phyloP scores from a whole-genome alignment of 441 rosid genomes.

The Erysimum pusillum region DNA sequence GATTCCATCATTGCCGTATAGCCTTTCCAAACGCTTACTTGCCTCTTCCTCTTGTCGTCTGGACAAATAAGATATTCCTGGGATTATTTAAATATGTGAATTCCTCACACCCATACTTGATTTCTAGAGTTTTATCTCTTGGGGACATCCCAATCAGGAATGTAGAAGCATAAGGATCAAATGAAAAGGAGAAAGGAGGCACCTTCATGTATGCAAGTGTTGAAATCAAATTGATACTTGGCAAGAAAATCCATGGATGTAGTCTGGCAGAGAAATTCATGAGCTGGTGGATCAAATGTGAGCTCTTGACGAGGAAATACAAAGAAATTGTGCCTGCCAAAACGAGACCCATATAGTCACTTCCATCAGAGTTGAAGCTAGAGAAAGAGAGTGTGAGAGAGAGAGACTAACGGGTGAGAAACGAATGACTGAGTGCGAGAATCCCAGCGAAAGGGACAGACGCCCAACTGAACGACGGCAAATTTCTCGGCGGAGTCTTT shows the following conservation, averaged over 20 bases:
- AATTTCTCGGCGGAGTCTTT: constrained; percentile 95
- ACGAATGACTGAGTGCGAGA: constrained; percentile 64
- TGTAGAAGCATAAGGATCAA: background rate
- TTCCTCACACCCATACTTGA: constrained; percentile 43
- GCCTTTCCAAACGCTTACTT: constrained; percentile 50
- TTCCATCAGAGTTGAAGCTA: background rate
- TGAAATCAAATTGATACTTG: constrained; percentile 88
- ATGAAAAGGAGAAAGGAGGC: constrained; percentile 13
- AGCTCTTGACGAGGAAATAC: constrained; percentile 79
- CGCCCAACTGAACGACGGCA: constrained; percentile 93
- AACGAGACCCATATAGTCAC: constrained; percentile 2
- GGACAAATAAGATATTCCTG: constrained; percentile 97
- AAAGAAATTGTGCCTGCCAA: constrained; percentile 82
- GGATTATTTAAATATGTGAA: constrained; percentile 53
- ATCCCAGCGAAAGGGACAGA: constrained; percentile 97
- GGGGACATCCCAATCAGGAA: background rate
- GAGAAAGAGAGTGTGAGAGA: background rate
- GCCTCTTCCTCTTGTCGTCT: constrained; percentile 78
- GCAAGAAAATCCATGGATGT: constrained; percentile 86
- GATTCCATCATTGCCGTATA: constrained; percentile 42
- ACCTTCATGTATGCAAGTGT: constrained; percentile 83
- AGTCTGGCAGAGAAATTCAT: constrained; percentile 88
- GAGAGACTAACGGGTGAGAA: constrained; percentile 70
- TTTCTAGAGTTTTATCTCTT: background rate
- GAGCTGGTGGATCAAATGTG: constrained; percentile 54